Evolutionary conservation across 768 basidiomycete species (phyloP), one percentile per base, ranked within the genome.

Genomic region (Saitozyma sp.): DNA sequence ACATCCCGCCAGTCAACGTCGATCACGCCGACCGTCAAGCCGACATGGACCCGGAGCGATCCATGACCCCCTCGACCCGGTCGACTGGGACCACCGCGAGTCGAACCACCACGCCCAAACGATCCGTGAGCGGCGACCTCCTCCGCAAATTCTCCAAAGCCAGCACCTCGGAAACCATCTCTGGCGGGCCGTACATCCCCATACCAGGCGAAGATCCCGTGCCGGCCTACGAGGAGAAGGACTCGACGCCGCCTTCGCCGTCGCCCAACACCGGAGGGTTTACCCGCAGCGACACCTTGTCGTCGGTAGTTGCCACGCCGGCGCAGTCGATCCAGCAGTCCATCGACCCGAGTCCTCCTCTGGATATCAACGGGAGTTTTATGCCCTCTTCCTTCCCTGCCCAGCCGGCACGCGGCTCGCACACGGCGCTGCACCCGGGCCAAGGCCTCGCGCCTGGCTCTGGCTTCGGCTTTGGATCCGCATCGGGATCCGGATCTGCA

Each of bases 131-230:
- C 41, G 62, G 63, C 0, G 73, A 72, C 10, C 46, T 75, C 43
- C 39, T 66, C 6, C 52, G 70, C 14, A 57, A 62, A n/a, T 56
- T 71, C 9, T 69, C 73, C 8, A 62, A 63, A 20, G 51, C 19
- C 17, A 43, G 20, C 14, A 50, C 51, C 16, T 54, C 38, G 11
- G 66, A 66, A 9, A 69, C 68, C 6, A 55, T 75, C 48, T 63
- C 59, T 16, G 66, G 69, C 8, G 66, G 73, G 7, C 61, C 54
- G 50, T 75, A 75, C 39, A 41, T 60, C 3, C 66, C 70, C 7
- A 52, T 75, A 8, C 63, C 68, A 16, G 73, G 67, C 3, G 62
- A 64, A 42, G 72, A 73, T 39, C 67, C 64, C 16, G 42, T 56
- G 39, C 61, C 58, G 39, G 61, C 54, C 29, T 29, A 29, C 10